phyloP scores from a whole-genome alignment of 495 filamentous ascomycete species.

The Aeminium ludgeri region DNA sequence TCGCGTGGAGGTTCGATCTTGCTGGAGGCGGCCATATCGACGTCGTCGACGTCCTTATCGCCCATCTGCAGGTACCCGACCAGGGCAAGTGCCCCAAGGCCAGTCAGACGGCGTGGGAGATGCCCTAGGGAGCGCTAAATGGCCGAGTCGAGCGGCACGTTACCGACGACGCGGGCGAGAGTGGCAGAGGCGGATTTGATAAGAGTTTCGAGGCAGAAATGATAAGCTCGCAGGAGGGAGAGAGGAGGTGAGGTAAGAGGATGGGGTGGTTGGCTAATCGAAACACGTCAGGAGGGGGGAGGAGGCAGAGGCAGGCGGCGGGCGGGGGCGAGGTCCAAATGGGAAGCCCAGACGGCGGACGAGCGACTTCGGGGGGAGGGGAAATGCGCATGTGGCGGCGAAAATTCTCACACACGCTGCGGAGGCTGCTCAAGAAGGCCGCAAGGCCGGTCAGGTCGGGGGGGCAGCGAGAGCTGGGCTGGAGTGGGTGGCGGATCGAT shows the following conservation, averaged over 20 bases:
- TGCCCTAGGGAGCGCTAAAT: constrained; percentile 5
- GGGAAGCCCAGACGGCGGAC: no score
- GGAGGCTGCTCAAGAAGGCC: no score
- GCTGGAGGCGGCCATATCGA: constrained; percentile 21
- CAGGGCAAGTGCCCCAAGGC: constrained; percentile 15
- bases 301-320: no score
- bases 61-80: constrained; percentile 23
- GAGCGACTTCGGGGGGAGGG: no score
- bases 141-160: background rate
- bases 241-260: constrained; percentile 14
- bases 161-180: background rate
- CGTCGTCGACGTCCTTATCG: constrained; percentile 9
- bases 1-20: constrained; percentile 22
- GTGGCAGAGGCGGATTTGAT: constrained; percentile 12
- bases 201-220: constrained; percentile 15
- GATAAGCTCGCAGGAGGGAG: constrained; percentile 9
- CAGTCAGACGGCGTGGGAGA: constrained; percentile 6
- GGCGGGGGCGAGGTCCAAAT: no score
- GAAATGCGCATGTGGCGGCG: no score
- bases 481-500: no score
- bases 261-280: constrained; percentile 27
- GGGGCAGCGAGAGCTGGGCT: no score
- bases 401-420: no score
- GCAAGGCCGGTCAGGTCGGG: no score
- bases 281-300: constrained; percentile 15